Evolutionary conservation across 108 stramenopile genomes (phyloP), one percentile per base, ranked within the genome.

Genomic region (Nitzschia putrida): DNA sequence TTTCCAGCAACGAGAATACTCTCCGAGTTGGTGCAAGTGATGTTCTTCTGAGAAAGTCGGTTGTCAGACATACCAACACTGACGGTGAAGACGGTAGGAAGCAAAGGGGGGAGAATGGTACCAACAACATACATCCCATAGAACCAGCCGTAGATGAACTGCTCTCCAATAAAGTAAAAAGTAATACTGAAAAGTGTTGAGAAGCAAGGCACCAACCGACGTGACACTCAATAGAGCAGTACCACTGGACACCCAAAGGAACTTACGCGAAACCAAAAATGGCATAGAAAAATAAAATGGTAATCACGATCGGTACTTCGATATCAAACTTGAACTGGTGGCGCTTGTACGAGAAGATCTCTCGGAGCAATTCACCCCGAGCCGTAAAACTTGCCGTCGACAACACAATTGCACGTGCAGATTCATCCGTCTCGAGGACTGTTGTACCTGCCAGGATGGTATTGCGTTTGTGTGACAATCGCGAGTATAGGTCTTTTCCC

Each of bases 1-100:
- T 91, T 92, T 3, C 91, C 94, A 45, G 93, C 91, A 8, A 92
- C 79, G 4, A 90, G 80, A 47, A 95, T 88, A 8, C 80, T 79
- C 25, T 73, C 73, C 0, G 89, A 75, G 58, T 92, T 82, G 34
- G 87, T 79, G 59, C 89, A 91, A 39, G 84, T 74, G 51, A 94
- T 83, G 38, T 78, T 66, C 50, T 85, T 79, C 10, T 57, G 37
- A 50, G 61, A 66, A 47, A 91, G 80, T 34, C 88, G 85, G 11
- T 78, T 68, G 55, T 71, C 80, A 9, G 80, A 83, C 41, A 89
- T 80, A 12, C 85, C 88, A 21, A 86, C 85, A 20, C 81, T 80
- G 14, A 89, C 88, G 16, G 76, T 75, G 47, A 89, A 89, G 29
- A 84, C 83, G 26, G 88, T 84, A n/a, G 88, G 88, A 23, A 86